These are phyloP conservation scores for Fusarium redolens DNA, from an alignment of 2,329 filamentous ascomycete genomes.

Conservation along the genomic window DNA sequence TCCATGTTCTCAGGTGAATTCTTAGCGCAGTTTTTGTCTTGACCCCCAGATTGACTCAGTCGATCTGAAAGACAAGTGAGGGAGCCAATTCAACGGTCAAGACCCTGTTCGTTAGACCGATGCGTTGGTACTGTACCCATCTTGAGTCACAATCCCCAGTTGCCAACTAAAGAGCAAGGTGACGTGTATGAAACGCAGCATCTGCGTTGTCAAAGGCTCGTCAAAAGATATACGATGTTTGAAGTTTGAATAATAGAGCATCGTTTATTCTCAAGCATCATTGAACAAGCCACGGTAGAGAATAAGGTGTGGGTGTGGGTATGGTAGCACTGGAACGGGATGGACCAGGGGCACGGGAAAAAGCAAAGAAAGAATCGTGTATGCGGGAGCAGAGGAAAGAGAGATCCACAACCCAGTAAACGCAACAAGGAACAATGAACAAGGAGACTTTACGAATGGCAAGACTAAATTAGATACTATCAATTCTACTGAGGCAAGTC, in stretches of 20 bases:
- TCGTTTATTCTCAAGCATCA: neutral
- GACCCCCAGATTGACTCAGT: conserved; percentile 1
- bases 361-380: conserved; percentile 43
- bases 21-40: conserved; percentile 1
- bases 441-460: neutral
- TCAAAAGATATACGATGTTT: conserved; percentile 1
- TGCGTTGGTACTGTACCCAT: conserved; percentile 5
- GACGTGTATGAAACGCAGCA: conserved; percentile 31
- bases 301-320: conserved; percentile 28
- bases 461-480: neutral
- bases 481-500: neutral
- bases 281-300: neutral
- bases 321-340: conserved; percentile 33
- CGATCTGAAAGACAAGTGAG: conserved; percentile 19
- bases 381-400: conserved; percentile 36
- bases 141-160: neutral
- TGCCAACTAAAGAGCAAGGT: conserved; percentile 20
- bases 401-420: conserved; percentile 20
- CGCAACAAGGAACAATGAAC: neutral
- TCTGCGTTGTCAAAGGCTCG: conserved; percentile 15
- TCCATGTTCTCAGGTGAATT: neutral
- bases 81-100: conserved; percentile 10
- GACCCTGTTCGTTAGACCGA: neutral
- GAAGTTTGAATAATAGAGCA: neutral
- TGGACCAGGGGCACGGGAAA: conserved; percentile 37